Conservation (phyloP, 2,329 filamentous ascomycete species). For the Nectriaceae sp. region DNA sequence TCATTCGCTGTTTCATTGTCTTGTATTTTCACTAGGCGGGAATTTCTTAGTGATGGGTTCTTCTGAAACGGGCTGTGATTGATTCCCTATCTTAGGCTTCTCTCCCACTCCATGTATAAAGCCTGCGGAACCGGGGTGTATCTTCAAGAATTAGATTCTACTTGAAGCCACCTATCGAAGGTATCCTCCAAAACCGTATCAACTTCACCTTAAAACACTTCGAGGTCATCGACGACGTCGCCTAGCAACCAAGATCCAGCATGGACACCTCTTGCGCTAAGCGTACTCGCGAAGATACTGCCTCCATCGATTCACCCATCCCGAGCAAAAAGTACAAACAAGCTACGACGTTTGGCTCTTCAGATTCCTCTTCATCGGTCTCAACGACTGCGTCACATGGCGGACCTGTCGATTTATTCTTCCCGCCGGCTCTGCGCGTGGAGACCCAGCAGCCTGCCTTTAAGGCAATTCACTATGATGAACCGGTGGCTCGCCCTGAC, state of each 20-base stretch:
- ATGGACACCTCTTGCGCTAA: constrained; percentile 26
- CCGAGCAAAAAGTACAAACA: constrained; percentile 29
- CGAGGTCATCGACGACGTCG: neutral
- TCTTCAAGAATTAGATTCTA: neutral
- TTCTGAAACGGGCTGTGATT: neutral
- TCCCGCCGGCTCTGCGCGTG: constrained; percentile 14
- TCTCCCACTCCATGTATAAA: neutral
- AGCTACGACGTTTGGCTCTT: constrained; percentile 25
- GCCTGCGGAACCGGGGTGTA: neutral
- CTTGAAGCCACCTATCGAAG: neutral
- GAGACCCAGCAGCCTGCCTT: constrained; percentile 23
- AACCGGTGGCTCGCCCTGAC: constrained; percentile 19
- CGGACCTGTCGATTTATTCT: constrained; percentile 18
- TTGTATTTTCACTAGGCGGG: neutral
- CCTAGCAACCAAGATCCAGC: neutral
- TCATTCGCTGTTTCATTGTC: too few species aligned
- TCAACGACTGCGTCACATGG: constrained; percentile 14
- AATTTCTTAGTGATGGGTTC: neutral
- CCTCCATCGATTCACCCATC: constrained; percentile 19
- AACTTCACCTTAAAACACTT: neutral
- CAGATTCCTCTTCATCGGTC: constrained; percentile 23
- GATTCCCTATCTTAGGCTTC: too few species aligned
- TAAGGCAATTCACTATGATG: constrained; percentile 23
- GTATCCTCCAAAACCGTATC: neutral
- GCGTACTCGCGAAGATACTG: constrained; percentile 21